phyloP scores from a whole-genome alignment of 2,329 filamentous ascomycete genomes.

The Leptographium radiaticola region DNA sequence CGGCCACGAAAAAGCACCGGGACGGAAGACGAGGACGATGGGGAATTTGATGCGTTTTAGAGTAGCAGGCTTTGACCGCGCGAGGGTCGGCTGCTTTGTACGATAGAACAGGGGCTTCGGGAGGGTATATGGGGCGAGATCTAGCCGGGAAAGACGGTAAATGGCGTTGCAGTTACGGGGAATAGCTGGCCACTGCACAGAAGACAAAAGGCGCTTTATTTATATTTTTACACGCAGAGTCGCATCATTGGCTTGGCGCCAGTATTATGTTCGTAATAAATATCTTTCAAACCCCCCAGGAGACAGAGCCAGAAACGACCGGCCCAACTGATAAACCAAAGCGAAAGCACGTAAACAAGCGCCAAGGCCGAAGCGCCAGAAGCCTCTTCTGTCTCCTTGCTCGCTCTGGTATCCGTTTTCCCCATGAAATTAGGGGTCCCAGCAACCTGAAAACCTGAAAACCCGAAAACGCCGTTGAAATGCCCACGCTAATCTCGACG shows the following conservation, averaged over 20 bases:
- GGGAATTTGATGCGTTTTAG: slow-evolving; percentile 8
- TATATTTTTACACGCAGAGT: not conserved
- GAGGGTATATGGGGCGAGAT: not conserved
- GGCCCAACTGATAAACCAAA: not conserved
- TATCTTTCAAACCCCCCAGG: not conserved
- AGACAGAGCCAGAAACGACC: not conserved
- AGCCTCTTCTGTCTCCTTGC: not conserved
- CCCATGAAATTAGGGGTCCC: not conserved
- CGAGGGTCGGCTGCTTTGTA: not conserved
- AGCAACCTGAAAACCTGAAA: not conserved
- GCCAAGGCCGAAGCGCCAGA: not conserved
- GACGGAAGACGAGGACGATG: slow-evolving; percentile 22
- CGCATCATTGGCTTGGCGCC: not conserved
- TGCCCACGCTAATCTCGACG: slow-evolving; percentile 3
- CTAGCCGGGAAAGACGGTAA: not conserved
- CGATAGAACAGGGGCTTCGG: not conserved
- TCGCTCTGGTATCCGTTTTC: not conserved
- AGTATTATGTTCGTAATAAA: not conserved
- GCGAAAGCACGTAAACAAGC: not conserved
- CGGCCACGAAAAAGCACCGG: slow-evolving; percentile 35
- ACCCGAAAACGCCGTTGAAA: not conserved
- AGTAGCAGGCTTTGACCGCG: too few relatives aligned
- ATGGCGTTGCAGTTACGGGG: not conserved
- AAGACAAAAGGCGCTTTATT: not conserved
- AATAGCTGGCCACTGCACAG: not conserved